Percentiles rank a stretch among this genome's conserved stretches.
Evolutionary conservation across 805 yeast genomes (phyloP).

Genomic region (Lachancea cidri): DNA sequence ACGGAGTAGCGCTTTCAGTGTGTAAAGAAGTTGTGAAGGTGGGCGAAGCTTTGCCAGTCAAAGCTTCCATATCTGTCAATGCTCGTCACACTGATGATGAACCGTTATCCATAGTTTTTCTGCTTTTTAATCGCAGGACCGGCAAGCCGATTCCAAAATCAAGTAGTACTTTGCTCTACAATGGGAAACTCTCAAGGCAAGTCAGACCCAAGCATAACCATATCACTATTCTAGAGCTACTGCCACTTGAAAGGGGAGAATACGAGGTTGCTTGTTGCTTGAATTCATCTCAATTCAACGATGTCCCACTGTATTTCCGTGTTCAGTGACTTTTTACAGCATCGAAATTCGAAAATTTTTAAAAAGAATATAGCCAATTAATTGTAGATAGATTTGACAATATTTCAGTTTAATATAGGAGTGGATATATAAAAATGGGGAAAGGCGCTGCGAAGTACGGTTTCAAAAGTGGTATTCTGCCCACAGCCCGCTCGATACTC

Average conservation of each 20-base stretch:
- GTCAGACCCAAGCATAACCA: slow-evolving; percentile 41
- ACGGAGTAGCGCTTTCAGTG: slow-evolving; percentile 12
- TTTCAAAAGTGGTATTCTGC: slow-evolving; percentile 75
- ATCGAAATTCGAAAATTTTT: neutral
- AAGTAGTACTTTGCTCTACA: slow-evolving; percentile 58
- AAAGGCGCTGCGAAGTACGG: slow-evolving; percentile 44
- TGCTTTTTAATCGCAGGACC: slow-evolving; percentile 23
- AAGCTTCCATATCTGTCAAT: slow-evolving; percentile 5
- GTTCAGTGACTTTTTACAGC: slow-evolving; percentile 3
- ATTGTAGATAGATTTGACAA: neutral
- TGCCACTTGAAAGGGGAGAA: slow-evolving; percentile 69
- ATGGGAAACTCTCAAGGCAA: slow-evolving; percentile 59
- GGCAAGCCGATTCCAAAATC: slow-evolving; percentile 21
- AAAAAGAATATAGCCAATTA: neutral
- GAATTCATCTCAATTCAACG: slow-evolving; percentile 4
- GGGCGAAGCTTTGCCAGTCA: slow-evolving; percentile 15
- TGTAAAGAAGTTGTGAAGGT: slow-evolving; percentile 8
- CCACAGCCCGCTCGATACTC: slow-evolving; percentile 69
- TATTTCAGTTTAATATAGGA: neutral
- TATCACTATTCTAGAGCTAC: slow-evolving; percentile 41
- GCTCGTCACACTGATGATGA: neutral
- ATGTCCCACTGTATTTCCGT: slow-evolving; percentile 7
- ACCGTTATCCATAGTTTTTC: slow-evolving; percentile 10
- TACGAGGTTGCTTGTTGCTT: slow-evolving; percentile 64
- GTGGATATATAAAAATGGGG: slow-evolving; percentile 35